Conservation (phyloP, 768 basidiomycete genomes). For the Collybiopsis luxurians region DNA sequence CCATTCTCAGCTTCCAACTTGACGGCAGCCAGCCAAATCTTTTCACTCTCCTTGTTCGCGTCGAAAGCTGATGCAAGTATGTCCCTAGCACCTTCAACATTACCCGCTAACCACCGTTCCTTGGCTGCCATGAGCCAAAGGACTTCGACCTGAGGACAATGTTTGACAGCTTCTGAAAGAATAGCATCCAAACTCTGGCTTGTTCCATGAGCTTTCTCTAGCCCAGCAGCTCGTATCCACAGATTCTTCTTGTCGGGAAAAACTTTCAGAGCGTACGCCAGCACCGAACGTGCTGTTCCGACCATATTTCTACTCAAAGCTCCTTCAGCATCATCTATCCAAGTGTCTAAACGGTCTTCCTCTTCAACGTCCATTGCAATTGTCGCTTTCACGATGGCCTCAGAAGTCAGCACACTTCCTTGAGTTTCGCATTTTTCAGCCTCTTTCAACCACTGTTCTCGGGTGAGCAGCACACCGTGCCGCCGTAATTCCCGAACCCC, state of each 20-base stretch:
- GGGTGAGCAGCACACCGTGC: slow-evolving; percentile 80
- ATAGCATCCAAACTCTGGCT: slow-evolving; percentile 83
- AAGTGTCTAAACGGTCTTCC: slow-evolving; percentile 86
- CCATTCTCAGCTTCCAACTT: slow-evolving; percentile 97
- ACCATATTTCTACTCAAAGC: slow-evolving; percentile 72
- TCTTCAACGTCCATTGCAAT: slow-evolving; percentile 93
- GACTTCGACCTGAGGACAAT: slow-evolving; percentile 94
- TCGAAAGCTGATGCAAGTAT: slow-evolving; percentile 89
- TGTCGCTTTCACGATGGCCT: slow-evolving; percentile 94
- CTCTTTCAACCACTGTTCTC: slow-evolving; percentile 97
- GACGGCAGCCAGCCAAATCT: slow-evolving; percentile 96
- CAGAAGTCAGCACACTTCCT: slow-evolving; percentile 81
- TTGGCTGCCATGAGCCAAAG: slow-evolving; percentile 99
- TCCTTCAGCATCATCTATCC: slow-evolving; percentile 89
- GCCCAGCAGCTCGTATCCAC: slow-evolving; percentile 89
- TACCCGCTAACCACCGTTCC: slow-evolving; percentile 90
- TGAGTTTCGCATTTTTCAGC: slow-evolving; percentile 90
- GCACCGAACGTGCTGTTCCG: slow-evolving; percentile 81
- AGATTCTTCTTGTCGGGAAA: slow-evolving; percentile 84
- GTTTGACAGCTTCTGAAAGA: slow-evolving; percentile 77
- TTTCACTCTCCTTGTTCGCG: slow-evolving; percentile 94
- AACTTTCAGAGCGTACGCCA: slow-evolving; percentile 88
- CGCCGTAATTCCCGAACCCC: slow-evolving; percentile 77
- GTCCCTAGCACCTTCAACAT: slow-evolving; percentile 87
- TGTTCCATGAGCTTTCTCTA: slow-evolving; percentile 90